Conservation (phyloP, 805 yeast genomes). For the Candida germanica region DNA sequence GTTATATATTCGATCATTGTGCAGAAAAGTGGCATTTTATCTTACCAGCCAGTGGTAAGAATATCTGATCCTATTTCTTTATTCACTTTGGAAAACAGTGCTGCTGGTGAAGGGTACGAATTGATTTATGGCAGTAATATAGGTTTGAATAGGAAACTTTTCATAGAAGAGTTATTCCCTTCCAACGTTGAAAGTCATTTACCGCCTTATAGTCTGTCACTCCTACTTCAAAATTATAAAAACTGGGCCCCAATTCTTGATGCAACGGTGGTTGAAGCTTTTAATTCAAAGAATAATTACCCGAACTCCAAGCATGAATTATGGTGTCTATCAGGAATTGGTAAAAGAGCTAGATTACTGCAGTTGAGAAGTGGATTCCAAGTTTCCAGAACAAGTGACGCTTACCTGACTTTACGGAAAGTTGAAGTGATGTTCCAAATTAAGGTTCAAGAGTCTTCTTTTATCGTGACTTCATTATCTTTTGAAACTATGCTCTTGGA, state of each 20-base stretch:
- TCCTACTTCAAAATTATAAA: constrained; percentile 27
- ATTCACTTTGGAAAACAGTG: constrained; percentile 23
- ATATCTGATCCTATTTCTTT: constrained; percentile 36
- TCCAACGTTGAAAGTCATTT: constrained; percentile 10
- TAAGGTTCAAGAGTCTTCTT: constrained; percentile 16
- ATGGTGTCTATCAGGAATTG: constrained; percentile 41
- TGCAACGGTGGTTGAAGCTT: constrained; percentile 31
- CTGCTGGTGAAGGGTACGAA: constrained; percentile 16
- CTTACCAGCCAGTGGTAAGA: constrained; percentile 28
- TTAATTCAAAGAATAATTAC: constrained; percentile 15
- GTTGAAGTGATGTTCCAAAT: constrained; percentile 20
- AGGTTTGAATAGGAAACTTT: constrained; percentile 36
- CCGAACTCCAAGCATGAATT: constrained; percentile 32
- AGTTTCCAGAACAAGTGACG: constrained; percentile 22
- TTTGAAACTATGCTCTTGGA: constrained; percentile 38
- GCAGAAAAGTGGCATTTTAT: constrained; percentile 14
- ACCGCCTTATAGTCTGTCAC: constrained; percentile 20
- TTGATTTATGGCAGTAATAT: constrained; percentile 41
- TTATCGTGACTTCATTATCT: constrained; percentile 35
- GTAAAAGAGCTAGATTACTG: constrained; percentile 29
- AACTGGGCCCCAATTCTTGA: constrained; percentile 52
- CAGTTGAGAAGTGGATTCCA: constrained; percentile 33
- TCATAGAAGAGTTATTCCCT: constrained; percentile 23
- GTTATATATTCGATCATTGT: constrained; percentile 28
- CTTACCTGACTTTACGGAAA: constrained; percentile 30